Percentiles rank a stretch among this genome's conserved stretches.
Evolutionary conservation across 2,329 filamentous ascomycete species (phyloP).

Genomic region (Elsinoe fawcettii): DNA sequence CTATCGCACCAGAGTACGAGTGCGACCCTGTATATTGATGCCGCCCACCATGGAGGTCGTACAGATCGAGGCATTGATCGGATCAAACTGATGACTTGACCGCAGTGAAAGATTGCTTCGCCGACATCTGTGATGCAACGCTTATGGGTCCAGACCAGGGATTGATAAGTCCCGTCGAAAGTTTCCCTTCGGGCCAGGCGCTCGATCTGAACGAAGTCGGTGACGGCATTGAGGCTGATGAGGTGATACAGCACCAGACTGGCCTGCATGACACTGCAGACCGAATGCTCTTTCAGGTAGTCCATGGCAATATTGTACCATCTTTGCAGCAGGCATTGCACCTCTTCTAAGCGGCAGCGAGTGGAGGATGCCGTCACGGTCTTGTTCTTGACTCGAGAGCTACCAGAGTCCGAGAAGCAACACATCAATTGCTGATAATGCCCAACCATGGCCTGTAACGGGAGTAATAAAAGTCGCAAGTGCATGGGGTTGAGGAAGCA

Average conservation of each 20-base stretch:
- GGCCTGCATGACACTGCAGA: conserved; percentile 54
- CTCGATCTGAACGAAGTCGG: conserved; percentile 61
- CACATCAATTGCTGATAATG: conserved; percentile 58
- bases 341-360: conserved; percentile 54
- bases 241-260: conserved; percentile 64
- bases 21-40: conserved; percentile 59
- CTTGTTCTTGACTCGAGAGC: conserved; percentile 39
- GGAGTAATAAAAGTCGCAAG: conserved; percentile 60
- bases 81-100: conserved; percentile 57
- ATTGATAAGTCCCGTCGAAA: conserved; percentile 49
- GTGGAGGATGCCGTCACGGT: conserved; percentile 54
- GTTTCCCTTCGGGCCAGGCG: conserved; percentile 55
- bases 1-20: conserved; percentile 58
- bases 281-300: conserved; percentile 48
- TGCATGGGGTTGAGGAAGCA: conserved; percentile 49
- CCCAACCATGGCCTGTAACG: conserved; percentile 57
- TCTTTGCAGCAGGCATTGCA: conserved; percentile 54
- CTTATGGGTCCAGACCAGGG: conserved; percentile 49
- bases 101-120: conserved; percentile 59
- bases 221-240: conserved; percentile 60
- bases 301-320: conserved; percentile 60
- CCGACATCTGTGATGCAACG: conserved; percentile 56
- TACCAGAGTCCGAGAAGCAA: conserved; percentile 53
- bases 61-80: conserved; percentile 52
- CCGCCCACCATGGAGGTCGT: conserved; percentile 64